Evolutionary conservation across 805 yeast species (phyloP).

Genomic region (Lipomyces sp.): DNA sequence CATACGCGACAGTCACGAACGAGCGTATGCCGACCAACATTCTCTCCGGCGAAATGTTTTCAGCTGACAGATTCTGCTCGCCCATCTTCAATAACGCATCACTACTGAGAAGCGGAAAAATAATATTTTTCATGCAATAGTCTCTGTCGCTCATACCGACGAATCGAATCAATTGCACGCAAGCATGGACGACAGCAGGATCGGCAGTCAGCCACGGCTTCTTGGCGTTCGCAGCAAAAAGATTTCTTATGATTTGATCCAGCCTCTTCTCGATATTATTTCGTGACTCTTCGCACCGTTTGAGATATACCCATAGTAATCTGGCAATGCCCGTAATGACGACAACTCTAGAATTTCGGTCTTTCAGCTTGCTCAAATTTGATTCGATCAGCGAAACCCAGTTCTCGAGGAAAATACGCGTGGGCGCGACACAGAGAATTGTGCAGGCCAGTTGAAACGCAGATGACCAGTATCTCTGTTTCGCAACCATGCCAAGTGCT

Average conservation of each 20-base stretch:
- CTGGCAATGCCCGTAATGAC: conserved; percentile 66
- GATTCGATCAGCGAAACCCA: conserved; percentile 73
- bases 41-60: conserved; percentile 65
- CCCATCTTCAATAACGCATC: conserved; percentile 38
- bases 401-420: conserved; percentile 61
- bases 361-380: conserved; percentile 58
- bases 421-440: conserved; percentile 74
- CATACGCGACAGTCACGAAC: conserved; percentile 67
- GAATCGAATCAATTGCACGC: conserved; percentile 71
- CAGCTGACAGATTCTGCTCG: conserved; percentile 44
- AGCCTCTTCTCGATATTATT: conserved; percentile 81
- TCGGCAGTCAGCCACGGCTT: conserved; percentile 77
- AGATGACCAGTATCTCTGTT: conserved; percentile 59
- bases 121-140: conserved; percentile 71
- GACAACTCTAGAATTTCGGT: conserved; percentile 56
- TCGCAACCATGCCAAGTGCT: conserved; percentile 45
- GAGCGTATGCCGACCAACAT: conserved; percentile 66
- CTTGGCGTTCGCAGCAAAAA: conserved; percentile 53
- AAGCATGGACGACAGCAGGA: conserved; percentile 55
- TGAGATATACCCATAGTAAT: conserved; percentile 84
- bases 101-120: conserved; percentile 60
- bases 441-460: conserved; percentile 68
- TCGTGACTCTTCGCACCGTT: conserved; percentile 81
- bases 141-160: conserved; percentile 77
- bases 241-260: conserved; percentile 56